These are phyloP conservation scores for Actinomucor elegans DNA, from an alignment of 371 early-diverging fungal genomes.

Conservation along the genomic window DNA sequence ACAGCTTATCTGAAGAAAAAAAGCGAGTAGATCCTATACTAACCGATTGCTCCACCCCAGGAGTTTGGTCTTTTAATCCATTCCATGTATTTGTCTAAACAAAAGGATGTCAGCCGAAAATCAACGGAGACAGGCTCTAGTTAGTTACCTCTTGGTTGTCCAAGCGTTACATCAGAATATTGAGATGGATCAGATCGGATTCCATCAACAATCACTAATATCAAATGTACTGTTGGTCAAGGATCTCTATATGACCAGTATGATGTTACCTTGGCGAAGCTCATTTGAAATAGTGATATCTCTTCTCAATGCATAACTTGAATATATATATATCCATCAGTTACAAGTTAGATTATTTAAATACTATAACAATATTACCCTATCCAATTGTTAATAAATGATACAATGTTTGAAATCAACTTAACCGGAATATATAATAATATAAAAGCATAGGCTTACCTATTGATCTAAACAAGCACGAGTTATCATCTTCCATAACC, in stretches of 20 bases:
- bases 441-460: slow-evolving; percentile 23
- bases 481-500: slow-evolving; percentile 56
- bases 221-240: too few species aligned
- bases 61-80: slow-evolving; percentile 54
- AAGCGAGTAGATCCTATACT: not conserved
- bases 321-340: not conserved
- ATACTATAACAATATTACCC: too few species aligned
- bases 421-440: too few species aligned
- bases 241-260: too few species aligned
- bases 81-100: slow-evolving; percentile 40
- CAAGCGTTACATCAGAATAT: slow-evolving; percentile 24
- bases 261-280: slow-evolving; percentile 39
- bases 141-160: slow-evolving; percentile 19
- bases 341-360: too few species aligned
- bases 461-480: slow-evolving; percentile 54
- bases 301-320: slow-evolving; percentile 33
- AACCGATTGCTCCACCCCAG: slow-evolving; percentile 70
- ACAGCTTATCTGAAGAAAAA: too few species aligned
- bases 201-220: slow-evolving; percentile 12
- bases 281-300: slow-evolving; percentile 21
- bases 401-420: too few species aligned
- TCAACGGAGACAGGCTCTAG: not conserved
- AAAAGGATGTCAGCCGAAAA: not conserved
- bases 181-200: slow-evolving; percentile 17
- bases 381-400: too few species aligned